A percentile compares a stretch with the other conserved stretches of the same genome.
Conservation (phyloP, 306 rosid genomes). For the Parietaria judaica region DNA sequence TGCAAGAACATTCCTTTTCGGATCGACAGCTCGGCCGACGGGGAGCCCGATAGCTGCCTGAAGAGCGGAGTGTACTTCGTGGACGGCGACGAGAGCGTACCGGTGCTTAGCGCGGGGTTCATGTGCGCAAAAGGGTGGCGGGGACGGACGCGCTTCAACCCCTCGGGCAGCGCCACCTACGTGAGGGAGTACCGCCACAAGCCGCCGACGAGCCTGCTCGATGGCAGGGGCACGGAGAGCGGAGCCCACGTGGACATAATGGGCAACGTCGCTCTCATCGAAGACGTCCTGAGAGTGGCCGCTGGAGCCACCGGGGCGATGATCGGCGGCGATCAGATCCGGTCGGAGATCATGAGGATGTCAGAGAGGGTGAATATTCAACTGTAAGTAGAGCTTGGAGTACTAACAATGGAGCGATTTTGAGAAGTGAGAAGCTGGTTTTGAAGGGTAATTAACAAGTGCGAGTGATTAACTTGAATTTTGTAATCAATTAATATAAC, state of each 20-base stretch:
- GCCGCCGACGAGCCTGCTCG: conserved; percentile 36
- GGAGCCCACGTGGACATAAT: conserved; percentile 46
- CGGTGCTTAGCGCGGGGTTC: conserved; percentile 62
- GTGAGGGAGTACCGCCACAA: conserved; percentile 57
- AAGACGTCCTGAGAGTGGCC: conserved; percentile 56
- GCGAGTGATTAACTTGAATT: not conserved
- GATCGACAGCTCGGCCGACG: conserved; percentile 41
- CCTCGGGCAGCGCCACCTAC: conserved; percentile 43
- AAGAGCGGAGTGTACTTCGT: conserved; percentile 40
- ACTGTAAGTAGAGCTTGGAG: conserved; percentile 15
- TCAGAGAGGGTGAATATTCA: conserved; percentile 46
- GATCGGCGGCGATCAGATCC: conserved; percentile 62
- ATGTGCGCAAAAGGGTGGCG: conserved; percentile 85
- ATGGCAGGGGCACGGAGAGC: conserved; percentile 44
- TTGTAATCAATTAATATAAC: conserved; percentile 8
- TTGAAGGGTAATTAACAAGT: not conserved
- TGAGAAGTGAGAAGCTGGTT: too few relatives aligned
- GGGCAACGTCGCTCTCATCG: conserved; percentile 52
- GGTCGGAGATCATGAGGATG: conserved; percentile 47
- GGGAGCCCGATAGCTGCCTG: conserved; percentile 30
- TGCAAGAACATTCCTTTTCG: conserved; percentile 47
- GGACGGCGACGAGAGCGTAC: conserved; percentile 57
- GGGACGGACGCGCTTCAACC: conserved; percentile 70
- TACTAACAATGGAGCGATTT: not conserved
- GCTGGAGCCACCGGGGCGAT: conserved; percentile 49